Base-by-base conservation (phyloP, 179 eudicot species). In the Amaranthus tricolor region DNA sequence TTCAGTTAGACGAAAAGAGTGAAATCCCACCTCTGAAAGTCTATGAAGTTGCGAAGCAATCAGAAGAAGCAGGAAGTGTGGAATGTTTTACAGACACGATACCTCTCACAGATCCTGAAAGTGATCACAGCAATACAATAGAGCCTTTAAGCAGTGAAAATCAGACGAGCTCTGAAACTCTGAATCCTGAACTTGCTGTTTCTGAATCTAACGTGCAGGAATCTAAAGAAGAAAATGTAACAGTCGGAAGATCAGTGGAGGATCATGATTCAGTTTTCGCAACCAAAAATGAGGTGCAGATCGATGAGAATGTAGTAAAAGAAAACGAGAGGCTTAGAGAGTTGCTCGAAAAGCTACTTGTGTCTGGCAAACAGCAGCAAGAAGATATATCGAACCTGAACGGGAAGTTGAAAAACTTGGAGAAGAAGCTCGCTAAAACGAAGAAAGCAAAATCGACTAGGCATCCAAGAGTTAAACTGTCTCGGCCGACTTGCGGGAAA, bases 361-460 rank as follows among this genome's bases (percentile, higher is more conserved):
- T 82, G 5, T 80, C 92, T 1, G 92, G 90, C 48, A 84, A 84
- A 53, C 85, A 89, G 50, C 98, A 91, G 79, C 66, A 89, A 67
- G 70, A 60, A 4, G 81, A 83, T 45, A 88, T 91, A 45, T 81
- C 84, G 1, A 79, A 50, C 62, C 83, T 91, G 9, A 79, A 86
- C 5, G 82, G 75, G 4, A 88, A 88, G 76, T 80, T 91, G n/a
- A 76, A 83, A 47, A 87, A 85, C 50, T 72, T 89, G 83, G 92
- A 91, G 83, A 86, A 77, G 76, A 85, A 82, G 75, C 43, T 89
- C 55, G 70, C 80, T 1, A 88, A 70, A 69, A 83, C 77, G 48
- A 90, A 76, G 73, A 87, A 81, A 69, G 1, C 50, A 71, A 86
- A 74, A 57, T 40, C 78, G 65, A 54, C 74, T 3, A 82, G 66